Base-by-base conservation (phyloP, 495 filamentous ascomycete genomes). In the Annulohypoxylon stygium region DNA sequence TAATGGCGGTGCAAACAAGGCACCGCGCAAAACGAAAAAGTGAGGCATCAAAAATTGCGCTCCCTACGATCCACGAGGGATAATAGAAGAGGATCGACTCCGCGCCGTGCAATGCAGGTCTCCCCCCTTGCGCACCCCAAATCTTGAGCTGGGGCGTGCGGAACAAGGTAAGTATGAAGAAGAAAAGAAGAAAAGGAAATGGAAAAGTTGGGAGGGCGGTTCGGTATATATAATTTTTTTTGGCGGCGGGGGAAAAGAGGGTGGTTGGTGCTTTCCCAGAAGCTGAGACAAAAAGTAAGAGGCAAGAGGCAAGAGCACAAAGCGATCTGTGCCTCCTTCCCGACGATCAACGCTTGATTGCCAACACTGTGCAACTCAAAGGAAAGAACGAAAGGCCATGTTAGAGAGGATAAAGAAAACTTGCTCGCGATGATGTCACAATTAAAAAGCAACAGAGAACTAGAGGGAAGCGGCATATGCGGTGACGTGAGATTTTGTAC, bases 41-140 rank as follows among this genome's bases (percentile, higher is more conserved):
- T 8, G 3, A 23, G 41, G 16, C 3, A 78, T n/a, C 74, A 76
- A 78, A 78, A 78, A 76, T 78, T 76, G 47, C 68, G 66, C 47
- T 69, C 71, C 60, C 86, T 84, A 89, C 86, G 87, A 86, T 86
- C 87, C 90, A 67, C 88, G 87, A 88, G 90, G 82, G 85, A 87
- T 87, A 87, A 86, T 90, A 86, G 88, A 88, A 86, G 81, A 79
- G 85, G 81, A 84, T 86, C 83, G 88, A 83, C 88, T 81, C 90
- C 90, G 85, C 90, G 89, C 73, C 91, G 90, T 93, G 90, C 89
- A 91, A 93, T 93, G 90, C 87, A 92, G 89, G 88, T 83, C 87
- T 89, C 84, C 84, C 85, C 81, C 80, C 81, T 83, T 89, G 85
- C 84, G 83, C 80, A 78, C 20, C 81, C 47, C 20, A 20, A 50